Conservation (phyloP, 768 basidiomycete species). For the Tylopilus intermedius region DNA sequence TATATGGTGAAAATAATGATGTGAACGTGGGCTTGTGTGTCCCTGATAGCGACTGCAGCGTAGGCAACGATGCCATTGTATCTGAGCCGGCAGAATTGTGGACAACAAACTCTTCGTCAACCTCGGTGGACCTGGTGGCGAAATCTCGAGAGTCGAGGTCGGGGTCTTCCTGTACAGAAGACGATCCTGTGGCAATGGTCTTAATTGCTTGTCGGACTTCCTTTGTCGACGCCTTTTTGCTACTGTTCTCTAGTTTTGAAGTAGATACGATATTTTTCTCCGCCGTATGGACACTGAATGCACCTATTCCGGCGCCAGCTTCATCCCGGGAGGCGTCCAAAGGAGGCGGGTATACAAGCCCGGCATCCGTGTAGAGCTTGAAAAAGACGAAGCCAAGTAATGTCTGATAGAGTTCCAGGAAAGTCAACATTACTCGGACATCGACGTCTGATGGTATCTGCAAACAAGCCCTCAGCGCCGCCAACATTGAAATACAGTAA, state of each 20-base stretch:
- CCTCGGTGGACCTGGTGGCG: slow-evolving; percentile 28
- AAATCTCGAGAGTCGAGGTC: slow-evolving; percentile 36
- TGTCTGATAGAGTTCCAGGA: slow-evolving; percentile 96
- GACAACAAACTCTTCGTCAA: slow-evolving; percentile 64
- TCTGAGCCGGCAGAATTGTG: slow-evolving; percentile 52
- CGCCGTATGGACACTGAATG: slow-evolving; percentile 69
- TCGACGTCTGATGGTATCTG: slow-evolving; percentile 95
- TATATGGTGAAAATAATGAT: slow-evolving; percentile 78
- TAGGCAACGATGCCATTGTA: slow-evolving; percentile 50
- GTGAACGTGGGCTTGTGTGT: slow-evolving; percentile 53
- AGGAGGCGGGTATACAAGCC: slow-evolving; percentile 92
- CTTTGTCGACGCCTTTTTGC: slow-evolving; percentile 48
- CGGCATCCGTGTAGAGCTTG: slow-evolving; percentile 95
- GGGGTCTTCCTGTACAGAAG: slow-evolving; percentile 31
- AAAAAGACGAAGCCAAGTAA: slow-evolving; percentile 93
- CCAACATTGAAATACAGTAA: slow-evolving; percentile 1
- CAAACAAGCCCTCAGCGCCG: slow-evolving; percentile 8
- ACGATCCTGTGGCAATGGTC: slow-evolving; percentile 32
- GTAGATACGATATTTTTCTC: slow-evolving; percentile 21
- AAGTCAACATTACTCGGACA: slow-evolving; percentile 95
- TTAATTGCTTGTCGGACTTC: slow-evolving; percentile 49
- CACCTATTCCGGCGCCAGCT: slow-evolving; percentile 80
- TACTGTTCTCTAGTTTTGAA: slow-evolving; percentile 12
- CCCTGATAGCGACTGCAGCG: slow-evolving; percentile 60
- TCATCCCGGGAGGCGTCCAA: slow-evolving; percentile 81